phyloP scores from a whole-genome alignment of 345 rosid species.

The Pistacia vera region DNA sequence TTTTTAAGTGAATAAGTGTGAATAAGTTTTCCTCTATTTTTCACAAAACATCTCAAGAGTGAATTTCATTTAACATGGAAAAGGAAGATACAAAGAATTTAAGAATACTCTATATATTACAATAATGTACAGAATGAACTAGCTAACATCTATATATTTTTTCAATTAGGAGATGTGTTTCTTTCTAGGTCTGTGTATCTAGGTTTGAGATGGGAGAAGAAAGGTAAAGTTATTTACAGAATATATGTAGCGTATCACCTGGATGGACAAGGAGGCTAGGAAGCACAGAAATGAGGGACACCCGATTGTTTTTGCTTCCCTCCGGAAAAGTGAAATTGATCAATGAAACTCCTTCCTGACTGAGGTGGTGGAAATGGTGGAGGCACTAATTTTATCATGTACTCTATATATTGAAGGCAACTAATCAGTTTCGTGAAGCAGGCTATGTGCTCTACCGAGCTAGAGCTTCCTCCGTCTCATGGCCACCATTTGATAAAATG shows the following conservation, averaged over 20 bases:
- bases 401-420: too few relatives aligned
- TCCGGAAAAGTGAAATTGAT: constrained; percentile 57
- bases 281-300: constrained; percentile 85
- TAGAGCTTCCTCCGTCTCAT: not conserved
- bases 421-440: not conserved
- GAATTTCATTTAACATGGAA: too few relatives aligned
- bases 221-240: constrained; percentile 13
- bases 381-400: constrained; percentile 67
- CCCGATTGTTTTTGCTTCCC: constrained; percentile 56
- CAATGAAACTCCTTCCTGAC: constrained; percentile 71
- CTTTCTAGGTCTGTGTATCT: too few relatives aligned
- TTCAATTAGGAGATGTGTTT: too few relatives aligned
- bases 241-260: constrained; percentile 45
- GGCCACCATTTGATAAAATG: not conserved
- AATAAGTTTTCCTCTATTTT: too few relatives aligned
- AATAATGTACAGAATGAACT: too few relatives aligned
- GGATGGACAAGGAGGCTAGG: constrained; percentile 60
- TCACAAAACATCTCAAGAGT: not conserved
- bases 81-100: too few relatives aligned
- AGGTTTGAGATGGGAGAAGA: not conserved
- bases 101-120: too few relatives aligned
- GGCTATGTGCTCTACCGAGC: not conserved
- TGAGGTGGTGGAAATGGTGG: constrained; percentile 76
- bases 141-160: too few relatives aligned
- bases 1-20: too few relatives aligned